Evolutionary conservation across 2,329 filamentous ascomycete species (phyloP), one percentile per base, ranked within the genome.

Genomic region (Tolypocladium inflatum): DNA sequence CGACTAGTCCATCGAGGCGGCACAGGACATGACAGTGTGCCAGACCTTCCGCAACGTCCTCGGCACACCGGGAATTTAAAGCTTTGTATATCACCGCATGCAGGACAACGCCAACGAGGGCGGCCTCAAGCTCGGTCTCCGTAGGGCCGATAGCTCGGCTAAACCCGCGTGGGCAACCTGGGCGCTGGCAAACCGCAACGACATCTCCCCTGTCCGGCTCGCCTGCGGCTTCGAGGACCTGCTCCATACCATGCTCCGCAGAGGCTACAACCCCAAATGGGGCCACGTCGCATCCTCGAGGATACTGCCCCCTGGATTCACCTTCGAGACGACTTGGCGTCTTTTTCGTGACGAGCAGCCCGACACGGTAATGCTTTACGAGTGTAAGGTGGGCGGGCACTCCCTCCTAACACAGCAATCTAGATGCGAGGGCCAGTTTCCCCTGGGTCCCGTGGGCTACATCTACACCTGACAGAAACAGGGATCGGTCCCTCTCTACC

Each of bases 381-480:
- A 53, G 48, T 57, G 48, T 26, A 52, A 57, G 13, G 48, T 57
- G 8, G 55, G 37, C 30, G 43, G 26, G 21, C 43, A 53, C 21
- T 57, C 55, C n/a, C 3, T 57, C n/a, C n/a, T n/a, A n/a, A n/a
- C n/a, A n/a, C n/a, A n/a, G n/a, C n/a, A n/a, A n/a, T n/a, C n/a
- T n/a, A n/a, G n/a, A n/a, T 57, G 48, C 33, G 55, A 53, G n/a
- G 48, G 48, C 13, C 45, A 57, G 45, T 57, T 57, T 33, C 55
- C 55, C 23, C 21, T 38, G 21, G 48, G 48, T 33, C 55, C 55
- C 23, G 30, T 38, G 21, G 48, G 48, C 11, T 26, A 35, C 15
- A 48, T 57, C 33, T 33, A 33, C 33, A 33, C 4, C 33, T 1
- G 33, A 7, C 33, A 6, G 11, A 48, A 37, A 42, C 43, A 21